Percentiles rank a stretch among this genome's conserved stretches.
Conservation (phyloP, 371 early-diverging fungal species). For the Apophysomyces trapeziformis region DNA sequence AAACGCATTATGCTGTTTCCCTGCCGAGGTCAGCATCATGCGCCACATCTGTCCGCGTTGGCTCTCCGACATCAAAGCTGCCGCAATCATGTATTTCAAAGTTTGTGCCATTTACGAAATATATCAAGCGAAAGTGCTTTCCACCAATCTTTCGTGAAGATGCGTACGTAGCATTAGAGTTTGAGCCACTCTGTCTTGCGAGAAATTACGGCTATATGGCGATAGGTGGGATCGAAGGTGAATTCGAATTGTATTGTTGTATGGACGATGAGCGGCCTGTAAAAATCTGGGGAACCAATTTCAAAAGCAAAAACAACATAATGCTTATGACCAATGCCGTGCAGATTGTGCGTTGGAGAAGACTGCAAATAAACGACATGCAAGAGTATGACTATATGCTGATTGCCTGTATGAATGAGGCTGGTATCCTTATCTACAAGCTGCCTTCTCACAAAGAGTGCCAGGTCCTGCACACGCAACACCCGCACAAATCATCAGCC, state of each 20-base stretch:
- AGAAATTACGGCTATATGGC: conserved; percentile 62
- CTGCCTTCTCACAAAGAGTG: conserved; percentile 45
- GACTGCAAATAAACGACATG: conserved; percentile 12
- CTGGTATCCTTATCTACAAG: conserved; percentile 50
- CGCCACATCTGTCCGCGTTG: conserved; percentile 12
- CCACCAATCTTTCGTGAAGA: conserved; percentile 30
- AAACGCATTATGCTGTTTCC: conserved; percentile 29
- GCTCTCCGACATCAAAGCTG: conserved; percentile 18
- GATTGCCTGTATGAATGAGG: conserved; percentile 54
- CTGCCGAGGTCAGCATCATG: conserved; percentile 8
- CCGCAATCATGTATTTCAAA: conserved; percentile 20
- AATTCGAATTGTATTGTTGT: conserved; percentile 56
- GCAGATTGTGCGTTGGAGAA: conserved; percentile 59
- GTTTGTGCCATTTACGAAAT: conserved; percentile 51
- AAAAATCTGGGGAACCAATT: conserved; percentile 49
- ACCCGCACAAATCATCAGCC: conserved; percentile 1
- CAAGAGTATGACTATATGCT: conserved; percentile 29
- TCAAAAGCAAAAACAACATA: conserved; percentile 42
- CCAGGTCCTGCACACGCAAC: conserved; percentile 10
- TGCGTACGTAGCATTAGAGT: conserved; percentile 35
- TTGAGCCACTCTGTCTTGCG: conserved; percentile 55
- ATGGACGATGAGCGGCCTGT: conserved; percentile 28
- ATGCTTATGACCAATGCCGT: conserved; percentile 57
- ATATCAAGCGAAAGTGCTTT: conserved; percentile 41
- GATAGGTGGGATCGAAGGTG: conserved; percentile 54